Base-by-base conservation (phyloP, 2,329 filamentous ascomycete species). In the Cladorrhinum sp. region DNA sequence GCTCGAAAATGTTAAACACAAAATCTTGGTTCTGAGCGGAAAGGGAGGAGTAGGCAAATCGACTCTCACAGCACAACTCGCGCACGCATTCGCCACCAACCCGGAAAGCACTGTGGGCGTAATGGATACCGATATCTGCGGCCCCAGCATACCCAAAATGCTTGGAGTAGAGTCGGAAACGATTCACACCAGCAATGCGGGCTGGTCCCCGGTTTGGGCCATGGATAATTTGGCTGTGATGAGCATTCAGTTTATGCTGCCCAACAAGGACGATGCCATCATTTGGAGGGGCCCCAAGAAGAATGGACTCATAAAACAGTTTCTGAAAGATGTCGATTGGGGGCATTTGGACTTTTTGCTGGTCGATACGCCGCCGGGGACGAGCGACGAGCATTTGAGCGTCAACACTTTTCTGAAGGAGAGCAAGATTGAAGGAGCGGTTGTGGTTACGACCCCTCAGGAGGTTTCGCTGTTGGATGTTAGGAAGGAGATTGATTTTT, bases 281-380 rank as follows among this genome's bases (percentile, higher is more conserved):
- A 99, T 99, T 67, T 99, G 95, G 95, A 85, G 95, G 55, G 95
- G 95, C 0, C 90, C 95, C 2, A 99, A 99, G 84, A 99, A 99
- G 83, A 99, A 98, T 71, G 95, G 95, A 0, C 78, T 99, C 60
- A 98, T 99, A 73, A 99, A 99, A 79, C 91, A 96, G 74, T 99
- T 99, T 69, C 77, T 99, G 56, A 97, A 96, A 79, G 96, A 99
- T 71, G 95, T 99, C 6, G 92, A 96, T 72, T 99, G 96, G 95
- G 95, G 95, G 9, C 90, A 96, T 63, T 80, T 98, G 74, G 95
- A 99, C 72, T 96, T 94, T 67, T 73, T 99, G 61, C 82, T 99
- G 56, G 92, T 98, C 10, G 95, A 99, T 74, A 99, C 95, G 1
- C 95, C 96, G 1, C 95, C 95, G 0, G 95, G 95, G 18, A 99